Percentiles rank a stretch among this genome's conserved stretches.
phyloP scores from a whole-genome alignment of 139 green algal species.

The Nannochloris sp. region DNA sequence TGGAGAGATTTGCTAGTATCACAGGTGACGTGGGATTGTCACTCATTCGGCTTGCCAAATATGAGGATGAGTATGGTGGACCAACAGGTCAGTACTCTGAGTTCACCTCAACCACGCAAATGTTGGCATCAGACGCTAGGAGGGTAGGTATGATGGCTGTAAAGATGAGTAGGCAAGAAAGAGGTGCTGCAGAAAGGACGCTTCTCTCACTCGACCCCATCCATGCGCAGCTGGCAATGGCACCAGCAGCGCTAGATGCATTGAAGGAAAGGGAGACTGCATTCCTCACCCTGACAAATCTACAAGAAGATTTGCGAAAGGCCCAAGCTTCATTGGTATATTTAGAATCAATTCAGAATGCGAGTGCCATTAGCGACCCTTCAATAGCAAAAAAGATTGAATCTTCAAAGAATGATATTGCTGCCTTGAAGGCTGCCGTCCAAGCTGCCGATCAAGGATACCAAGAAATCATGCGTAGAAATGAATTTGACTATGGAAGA shows the following conservation, averaged over 20 bases:
- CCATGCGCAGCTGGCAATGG: constrained; percentile 54
- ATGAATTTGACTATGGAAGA: constrained; percentile 31
- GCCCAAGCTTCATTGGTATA: constrained; percentile 25
- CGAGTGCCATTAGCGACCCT: constrained; percentile 19
- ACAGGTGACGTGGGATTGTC: constrained; percentile 57
- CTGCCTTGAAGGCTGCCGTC: constrained; percentile 31
- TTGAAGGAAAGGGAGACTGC: constrained; percentile 49
- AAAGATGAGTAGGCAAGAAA: constrained; percentile 25
- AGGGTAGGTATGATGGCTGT: constrained; percentile 33
- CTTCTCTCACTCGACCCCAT: constrained; percentile 38
- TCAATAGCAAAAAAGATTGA: constrained; percentile 24
- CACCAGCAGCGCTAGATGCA: constrained; percentile 31
- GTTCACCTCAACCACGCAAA: constrained; percentile 16
- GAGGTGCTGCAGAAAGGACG: constrained; percentile 17
- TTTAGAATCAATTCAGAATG: constrained; percentile 15
- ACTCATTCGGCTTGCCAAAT: constrained; percentile 54
- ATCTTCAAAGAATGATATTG: constrained; percentile 41
- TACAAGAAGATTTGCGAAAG: constrained; percentile 40
- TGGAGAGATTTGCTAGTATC: constrained; percentile 46
- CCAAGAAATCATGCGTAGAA: constrained; percentile 28
- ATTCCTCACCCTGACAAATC: constrained; percentile 51
- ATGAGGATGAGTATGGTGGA: constrained; percentile 48
- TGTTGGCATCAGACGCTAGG: constrained; percentile 26
- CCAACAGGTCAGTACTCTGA: constrained; percentile 37
- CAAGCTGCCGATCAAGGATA: constrained; percentile 42